phyloP scores from a whole-genome alignment of 75 land plant genomes.

The Adiantum capillusveneris region DNA sequence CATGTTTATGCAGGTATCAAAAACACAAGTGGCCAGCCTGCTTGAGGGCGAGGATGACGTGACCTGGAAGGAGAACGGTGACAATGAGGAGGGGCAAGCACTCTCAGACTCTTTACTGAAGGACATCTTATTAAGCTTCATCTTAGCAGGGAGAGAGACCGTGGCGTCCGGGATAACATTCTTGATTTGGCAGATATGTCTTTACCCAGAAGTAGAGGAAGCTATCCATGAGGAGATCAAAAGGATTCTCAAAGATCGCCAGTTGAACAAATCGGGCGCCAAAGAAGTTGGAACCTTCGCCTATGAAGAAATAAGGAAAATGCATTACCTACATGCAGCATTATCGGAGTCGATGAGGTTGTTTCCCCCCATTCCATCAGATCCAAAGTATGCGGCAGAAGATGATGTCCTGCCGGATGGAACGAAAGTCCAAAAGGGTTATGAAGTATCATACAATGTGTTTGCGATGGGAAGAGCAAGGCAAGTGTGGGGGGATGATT shows the following conservation, averaged over 20 bases:
- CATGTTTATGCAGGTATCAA: too few relatives aligned
- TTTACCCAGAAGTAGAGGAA: conserved; percentile 11
- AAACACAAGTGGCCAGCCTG: too few relatives aligned
- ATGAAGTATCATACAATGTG: background rate
- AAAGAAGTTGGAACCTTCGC: too few relatives aligned
- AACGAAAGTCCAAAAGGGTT: conserved; percentile 29
- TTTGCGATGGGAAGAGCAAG: conserved; percentile 64
- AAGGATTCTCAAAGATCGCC: background rate
- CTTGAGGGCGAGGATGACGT: too few relatives aligned
- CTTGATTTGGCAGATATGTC: conserved; percentile 17
- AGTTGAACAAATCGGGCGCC: background rate
- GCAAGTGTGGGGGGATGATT: conserved; percentile 27
- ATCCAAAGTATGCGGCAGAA: conserved; percentile 32
- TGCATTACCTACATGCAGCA: conserved; percentile 60
- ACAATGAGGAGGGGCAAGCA: too few relatives aligned
- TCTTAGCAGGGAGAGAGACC: conserved; percentile 27
- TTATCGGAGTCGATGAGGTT: conserved; percentile 54
- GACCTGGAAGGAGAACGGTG: too few relatives aligned
- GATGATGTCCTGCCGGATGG: conserved; percentile 63
- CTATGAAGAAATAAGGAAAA: conserved; percentile 33
- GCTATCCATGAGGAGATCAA: conserved; percentile 6
- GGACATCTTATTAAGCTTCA: conserved; percentile 12
- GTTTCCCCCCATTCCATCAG: conserved; percentile 57
- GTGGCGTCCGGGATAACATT: conserved; percentile 10
- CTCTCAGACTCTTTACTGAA: too few relatives aligned